Evolutionary conservation across 352 stramenopile species (phyloP).

Genomic region (Elongisporangium senticosum): DNA sequence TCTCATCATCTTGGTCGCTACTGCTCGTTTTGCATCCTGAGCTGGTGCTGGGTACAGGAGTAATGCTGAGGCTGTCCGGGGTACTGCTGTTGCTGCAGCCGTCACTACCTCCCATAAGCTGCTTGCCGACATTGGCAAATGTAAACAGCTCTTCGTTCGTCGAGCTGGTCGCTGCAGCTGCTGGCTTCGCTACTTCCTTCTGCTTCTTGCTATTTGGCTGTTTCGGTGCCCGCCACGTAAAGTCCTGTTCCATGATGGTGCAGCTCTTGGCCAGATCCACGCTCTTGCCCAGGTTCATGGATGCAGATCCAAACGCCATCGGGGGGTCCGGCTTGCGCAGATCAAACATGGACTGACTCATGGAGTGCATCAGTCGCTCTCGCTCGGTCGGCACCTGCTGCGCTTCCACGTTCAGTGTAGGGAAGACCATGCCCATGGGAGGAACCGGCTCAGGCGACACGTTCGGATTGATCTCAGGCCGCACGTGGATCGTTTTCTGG

Average conservation of each 20-base stretch:
- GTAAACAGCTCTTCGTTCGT: not conserved
- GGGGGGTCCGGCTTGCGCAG: constrained; percentile 27
- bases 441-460: constrained; percentile 74
- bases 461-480: constrained; percentile 71
- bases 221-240: constrained; percentile 20
- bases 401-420: constrained; percentile 51
- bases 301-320: not conserved
- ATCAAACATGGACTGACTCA: constrained; percentile 63
- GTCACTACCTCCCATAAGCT: not conserved
- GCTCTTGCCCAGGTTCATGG: constrained; percentile 14
- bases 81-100: not conserved
- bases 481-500: constrained; percentile 62
- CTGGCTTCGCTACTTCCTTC: constrained; percentile 4
- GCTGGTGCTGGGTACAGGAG: not conserved
- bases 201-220: not conserved
- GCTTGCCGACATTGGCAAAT: not conserved
- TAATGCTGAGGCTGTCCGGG: not conserved
- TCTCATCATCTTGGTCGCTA: constrained; percentile 16
- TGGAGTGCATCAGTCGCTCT: constrained; percentile 22
- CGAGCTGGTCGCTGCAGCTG: not conserved
- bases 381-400: constrained; percentile 27
- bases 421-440: constrained; percentile 65
- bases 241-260: constrained; percentile 49
- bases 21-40: not conserved
- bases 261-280: constrained; percentile 15